Evolutionary conservation across 345 rosid genomes (phyloP).

Genomic region (Arabidopsis suecica): DNA sequence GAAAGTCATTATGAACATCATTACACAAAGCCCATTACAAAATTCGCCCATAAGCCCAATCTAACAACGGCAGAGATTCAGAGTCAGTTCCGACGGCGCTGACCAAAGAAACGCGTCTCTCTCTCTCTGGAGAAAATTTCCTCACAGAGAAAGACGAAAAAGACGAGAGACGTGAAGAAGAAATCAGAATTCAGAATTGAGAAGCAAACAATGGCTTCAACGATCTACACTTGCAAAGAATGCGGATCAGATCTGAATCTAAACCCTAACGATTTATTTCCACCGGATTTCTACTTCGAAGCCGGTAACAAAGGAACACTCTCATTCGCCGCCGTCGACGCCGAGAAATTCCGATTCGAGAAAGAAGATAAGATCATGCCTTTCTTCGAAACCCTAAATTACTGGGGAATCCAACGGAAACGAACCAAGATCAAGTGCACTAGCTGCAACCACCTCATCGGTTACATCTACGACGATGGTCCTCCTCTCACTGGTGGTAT

Average conservation of each 20-base stretch:
- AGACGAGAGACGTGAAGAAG: conserved; percentile 1
- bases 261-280: conserved; percentile 60
- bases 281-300: conserved; percentile 81
- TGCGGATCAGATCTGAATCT: conserved; percentile 77
- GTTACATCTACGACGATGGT: conserved; percentile 85
- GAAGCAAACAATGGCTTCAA: conserved; percentile 46
- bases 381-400: conserved; percentile 80
- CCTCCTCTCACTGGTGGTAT: conserved; percentile 68
- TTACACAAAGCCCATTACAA: not conserved
- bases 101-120: conserved; percentile 40
- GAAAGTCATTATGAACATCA: no score
- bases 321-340: conserved; percentile 75
- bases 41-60: not conserved
- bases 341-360: conserved; percentile 69
- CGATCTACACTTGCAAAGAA: conserved; percentile 74
- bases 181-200: not conserved
- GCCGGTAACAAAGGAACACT: conserved; percentile 88
- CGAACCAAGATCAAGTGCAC: conserved; percentile 77
- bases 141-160: conserved; percentile 19
- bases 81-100: conserved; percentile 42
- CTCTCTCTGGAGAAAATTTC: conserved; percentile 23
- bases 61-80: not conserved
- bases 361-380: conserved; percentile 85
- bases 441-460: conserved; percentile 61
- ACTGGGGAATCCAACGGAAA: conserved; percentile 86